phyloP scores from a whole-genome alignment of 257 asterid genomes.

The Forsythia suspensa region DNA sequence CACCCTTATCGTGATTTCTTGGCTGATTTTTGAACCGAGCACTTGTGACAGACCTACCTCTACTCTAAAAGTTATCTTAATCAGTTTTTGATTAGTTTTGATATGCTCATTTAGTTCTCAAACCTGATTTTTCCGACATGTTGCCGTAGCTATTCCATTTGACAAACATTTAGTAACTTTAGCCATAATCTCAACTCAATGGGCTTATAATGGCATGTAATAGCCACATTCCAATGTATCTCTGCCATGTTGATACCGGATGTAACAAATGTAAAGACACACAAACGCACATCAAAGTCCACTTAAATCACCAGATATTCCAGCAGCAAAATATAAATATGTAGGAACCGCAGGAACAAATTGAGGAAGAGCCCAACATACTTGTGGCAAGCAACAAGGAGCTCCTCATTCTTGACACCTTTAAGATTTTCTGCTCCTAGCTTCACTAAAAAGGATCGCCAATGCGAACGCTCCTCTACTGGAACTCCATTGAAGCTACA shows the following conservation, averaged over 20 bases:
- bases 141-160: not conserved
- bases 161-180: not conserved
- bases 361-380: conserved; percentile 3
- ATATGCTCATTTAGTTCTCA: too few species aligned
- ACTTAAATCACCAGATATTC: not conserved
- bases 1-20: not conserved
- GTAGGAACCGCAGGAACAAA: not conserved
- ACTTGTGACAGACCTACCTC: not conserved
- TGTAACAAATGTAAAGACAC: not conserved
- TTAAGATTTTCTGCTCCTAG: conserved; percentile 88
- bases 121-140: too few species aligned
- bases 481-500: conserved; percentile 94
- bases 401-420: conserved; percentile 94
- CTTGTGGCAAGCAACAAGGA: conserved; percentile 79
- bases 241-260: not conserved
- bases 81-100: not conserved
- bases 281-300: not conserved
- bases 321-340: not conserved
- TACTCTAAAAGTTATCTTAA: not conserved
- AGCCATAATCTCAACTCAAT: not conserved
- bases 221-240: not conserved
- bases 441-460: conserved; percentile 92
- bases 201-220: not conserved
- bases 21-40: not conserved
- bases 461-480: conserved; percentile 87